Evolutionary conservation across 2,329 filamentous ascomycete genomes (phyloP).

Genomic region (Fusarium sp.): DNA sequence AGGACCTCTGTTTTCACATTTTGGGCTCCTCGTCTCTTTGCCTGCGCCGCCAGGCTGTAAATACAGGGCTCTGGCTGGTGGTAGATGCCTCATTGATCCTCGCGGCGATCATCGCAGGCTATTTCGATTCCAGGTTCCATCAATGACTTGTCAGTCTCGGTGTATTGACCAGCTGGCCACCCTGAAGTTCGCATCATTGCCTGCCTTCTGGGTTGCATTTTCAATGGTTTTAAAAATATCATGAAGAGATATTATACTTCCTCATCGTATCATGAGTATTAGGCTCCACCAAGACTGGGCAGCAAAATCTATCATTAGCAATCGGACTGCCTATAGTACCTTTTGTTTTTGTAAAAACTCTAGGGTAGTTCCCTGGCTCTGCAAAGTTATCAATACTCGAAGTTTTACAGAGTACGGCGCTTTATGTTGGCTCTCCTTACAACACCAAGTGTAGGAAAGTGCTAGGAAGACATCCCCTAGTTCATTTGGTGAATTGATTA

Average conservation of each 20-base stretch:
- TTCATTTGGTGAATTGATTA: conserved; percentile 4
- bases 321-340: background rate
- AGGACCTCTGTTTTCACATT: conserved; percentile 31
- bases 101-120: conserved; percentile 30
- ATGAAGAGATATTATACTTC: conserved; percentile 2
- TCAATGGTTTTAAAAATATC: conserved; percentile 1
- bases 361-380: too few species aligned
- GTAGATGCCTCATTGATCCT: conserved; percentile 14
- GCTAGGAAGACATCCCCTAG: background rate
- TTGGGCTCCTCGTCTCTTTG: conserved; percentile 38
- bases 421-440: background rate
- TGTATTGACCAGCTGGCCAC: conserved; percentile 14
- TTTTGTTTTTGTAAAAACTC: background rate
- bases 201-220: background rate
- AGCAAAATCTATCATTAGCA: background rate
- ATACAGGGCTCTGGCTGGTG: conserved; percentile 16
- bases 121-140: conserved; percentile 38
- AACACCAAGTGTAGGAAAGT: background rate
- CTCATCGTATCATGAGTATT: conserved; percentile 1
- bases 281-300: background rate
- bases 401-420: too few species aligned
- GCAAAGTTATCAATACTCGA: too few species aligned
- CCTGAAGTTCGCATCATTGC: conserved; percentile 27
- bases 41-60: conserved; percentile 18
- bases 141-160: conserved; percentile 43